Evolutionary conservation across 805 yeast genomes (phyloP), one percentile per base, ranked within the genome.

Genomic region (Kazachstania bromeliacearum): DNA sequence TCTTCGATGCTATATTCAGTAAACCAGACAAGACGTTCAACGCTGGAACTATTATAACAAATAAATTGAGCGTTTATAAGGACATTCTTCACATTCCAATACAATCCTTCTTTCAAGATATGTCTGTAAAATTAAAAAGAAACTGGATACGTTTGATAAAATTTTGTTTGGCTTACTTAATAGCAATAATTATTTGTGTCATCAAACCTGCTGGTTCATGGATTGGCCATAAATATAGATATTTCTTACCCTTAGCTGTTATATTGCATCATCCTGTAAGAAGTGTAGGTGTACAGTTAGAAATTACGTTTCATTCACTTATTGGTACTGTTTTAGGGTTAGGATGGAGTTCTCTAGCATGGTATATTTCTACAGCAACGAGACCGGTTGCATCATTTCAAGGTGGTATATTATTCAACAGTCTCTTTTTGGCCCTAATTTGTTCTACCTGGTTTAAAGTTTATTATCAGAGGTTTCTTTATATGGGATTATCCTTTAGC

Each of bases 181-280:
- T 64, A 24, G 48, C 70, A 4, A 47, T 64, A 31, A 44, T 64
- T 2, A 39, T 71, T 1, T 67, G 71, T 42, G 53, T 67, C 5
- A 57, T 64, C 12, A 47, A 46, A 6, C 62, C 61, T 2, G 40
- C 64, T 0, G 67, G 67, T 1, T 27, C 34, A 1, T 71, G 75
- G 75, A 43, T 70, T 14, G 74, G 73, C 3, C 50, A 53, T 6
- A 38, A 44, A 16, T 53, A 56, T 36, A 43, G 68, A 22, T 62
- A 59, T 34, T 64, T 70, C 30, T 41, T 67, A 17, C 71, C 72
- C 1, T 34, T 70, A 2, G 65, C 72, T 0, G 59, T 60, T 0
- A 24, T 71, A 4, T 44, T 70, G 8, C 68, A 66, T 35, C 77
- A 71, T 47, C 73, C 75, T 0, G 68, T 62, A 2, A 63, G 71